These are phyloP conservation scores for Plasmodium sp. DNA, from an alignment of 169 alveolate genomes.

Conservation along the genomic window DNA sequence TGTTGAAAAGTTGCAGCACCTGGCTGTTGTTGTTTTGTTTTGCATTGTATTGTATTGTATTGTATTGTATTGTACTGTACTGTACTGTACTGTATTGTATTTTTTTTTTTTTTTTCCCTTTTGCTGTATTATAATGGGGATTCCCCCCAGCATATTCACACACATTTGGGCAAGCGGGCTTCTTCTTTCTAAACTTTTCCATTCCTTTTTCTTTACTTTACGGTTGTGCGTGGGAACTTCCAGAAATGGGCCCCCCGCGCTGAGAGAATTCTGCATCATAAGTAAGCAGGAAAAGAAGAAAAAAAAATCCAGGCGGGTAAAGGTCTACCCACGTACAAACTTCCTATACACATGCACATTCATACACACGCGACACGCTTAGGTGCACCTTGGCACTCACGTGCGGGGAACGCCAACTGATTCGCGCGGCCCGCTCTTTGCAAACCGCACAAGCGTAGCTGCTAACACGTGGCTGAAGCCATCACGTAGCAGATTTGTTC, in stretches of 20 bases:
- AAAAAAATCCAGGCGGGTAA: neutral
- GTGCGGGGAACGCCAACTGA: neutral
- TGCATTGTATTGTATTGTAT: neutral
- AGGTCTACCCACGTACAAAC: neutral
- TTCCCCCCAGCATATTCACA: neutral
- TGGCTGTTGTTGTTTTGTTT: neutral
- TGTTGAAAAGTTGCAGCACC: neutral
- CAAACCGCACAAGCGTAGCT: neutral
- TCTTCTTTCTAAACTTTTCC: neutral
- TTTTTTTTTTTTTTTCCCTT: neutral
- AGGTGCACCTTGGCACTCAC: neutral
- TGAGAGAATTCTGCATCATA: slow-evolving; percentile 18
- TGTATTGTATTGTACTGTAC: too few species aligned
- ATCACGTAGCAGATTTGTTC: neutral
- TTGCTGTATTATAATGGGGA: neutral
- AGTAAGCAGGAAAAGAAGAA: neutral
- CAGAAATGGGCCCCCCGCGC: neutral
- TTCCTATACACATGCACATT: neutral
- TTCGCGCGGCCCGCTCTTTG: neutral
- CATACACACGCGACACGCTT: neutral
- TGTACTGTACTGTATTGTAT: too few species aligned
- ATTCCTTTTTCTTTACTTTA: slow-evolving; percentile 4
- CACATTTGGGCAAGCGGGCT: neutral
- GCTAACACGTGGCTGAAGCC: neutral
- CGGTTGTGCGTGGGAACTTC: slow-evolving; percentile 11